A percentile compares a stretch with the other conserved stretches of the same genome.
phyloP scores from a whole-genome alignment of 805 yeast genomes.

The Pichia nanzhaoensis region DNA sequence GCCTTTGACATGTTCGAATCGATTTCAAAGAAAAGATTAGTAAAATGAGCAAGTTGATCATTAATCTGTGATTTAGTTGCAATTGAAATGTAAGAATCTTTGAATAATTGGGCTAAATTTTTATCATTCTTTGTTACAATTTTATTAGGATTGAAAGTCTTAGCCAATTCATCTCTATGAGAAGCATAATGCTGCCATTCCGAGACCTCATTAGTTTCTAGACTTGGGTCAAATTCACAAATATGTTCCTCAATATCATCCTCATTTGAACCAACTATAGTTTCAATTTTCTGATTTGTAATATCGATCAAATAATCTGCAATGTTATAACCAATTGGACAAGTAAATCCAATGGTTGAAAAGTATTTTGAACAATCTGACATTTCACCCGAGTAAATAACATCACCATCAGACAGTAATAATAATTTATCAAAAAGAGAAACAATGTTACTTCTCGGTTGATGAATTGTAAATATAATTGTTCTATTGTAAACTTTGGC shows the following conservation, averaged over 20 bases:
- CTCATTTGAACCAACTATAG: not conserved
- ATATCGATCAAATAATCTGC: constrained; percentile 92
- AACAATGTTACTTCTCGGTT: constrained; percentile 94
- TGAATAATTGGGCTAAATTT: constrained; percentile 20
- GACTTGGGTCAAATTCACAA: constrained; percentile 13
- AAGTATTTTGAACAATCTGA: constrained; percentile 69
- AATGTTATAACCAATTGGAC: constrained; percentile 87
- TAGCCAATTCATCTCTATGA: constrained; percentile 64
- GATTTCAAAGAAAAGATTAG: constrained; percentile 22
- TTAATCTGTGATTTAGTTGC: constrained; percentile 37
- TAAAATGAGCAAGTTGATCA: constrained; percentile 11
- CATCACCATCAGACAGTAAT: constrained; percentile 74
- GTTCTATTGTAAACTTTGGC: constrained; percentile 82
- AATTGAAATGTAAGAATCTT: constrained; percentile 32
- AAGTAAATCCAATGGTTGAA: constrained; percentile 62
- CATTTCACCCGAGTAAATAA: constrained; percentile 86
- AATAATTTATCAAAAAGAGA: constrained; percentile 80
- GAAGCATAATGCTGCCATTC: constrained; percentile 86
- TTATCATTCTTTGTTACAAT: constrained; percentile 9
- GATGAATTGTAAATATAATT: constrained; percentile 89
- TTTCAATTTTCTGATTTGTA: constrained; percentile 50
- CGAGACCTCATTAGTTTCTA: constrained; percentile 36
- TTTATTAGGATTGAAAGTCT: constrained; percentile 16
- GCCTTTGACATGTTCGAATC: constrained; percentile 43
- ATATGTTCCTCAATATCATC: constrained; percentile 17